Base-by-base conservation (phyloP, 2,329 filamentous ascomycete genomes). In the Raffaelea arxii region DNA sequence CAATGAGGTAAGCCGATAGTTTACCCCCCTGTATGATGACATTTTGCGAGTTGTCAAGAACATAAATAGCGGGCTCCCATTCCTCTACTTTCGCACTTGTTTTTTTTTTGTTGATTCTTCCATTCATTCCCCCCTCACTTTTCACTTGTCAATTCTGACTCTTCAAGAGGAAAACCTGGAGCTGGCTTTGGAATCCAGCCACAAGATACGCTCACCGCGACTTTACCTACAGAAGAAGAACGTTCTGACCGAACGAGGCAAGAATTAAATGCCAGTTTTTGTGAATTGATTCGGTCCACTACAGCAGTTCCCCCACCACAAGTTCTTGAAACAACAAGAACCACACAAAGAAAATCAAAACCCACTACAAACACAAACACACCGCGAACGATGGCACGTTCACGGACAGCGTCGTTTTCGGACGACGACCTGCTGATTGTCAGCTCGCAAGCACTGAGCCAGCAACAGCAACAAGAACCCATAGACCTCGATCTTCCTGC, bases 361-460 rank as follows among this genome's bases (percentile, higher is more conserved):
- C n/a, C n/a, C n/a, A n/a, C n/a, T n/a, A n/a, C n/a, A n/a, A n/a
- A n/a, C n/a, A n/a, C n/a, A n/a, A n/a, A n/a, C n/a, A n/a, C n/a
- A n/a, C 22, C 16, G 39, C 22, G n/a, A 39, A 44, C 7, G 5
- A 59, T 59, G 58, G 49, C 56, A 7, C 58, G 55, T 40, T 58
- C 56, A 3, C 56, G 58, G 25, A 58, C 52, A 32, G 51, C 52
- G 24, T 65, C 62, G 43, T 64, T 65, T 41, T 61, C 60, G 40
- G 63, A 65, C 54, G 61, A 65, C 44, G 62, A 65, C 46, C 57
- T 65, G 38, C 50, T 62, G 16, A 44, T 61, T n/a, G 56, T 65
- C 40, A 60, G 56, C 52, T 64, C 62, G 6, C 61, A 63, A 43
- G 56, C 56, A 7, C 55, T 54, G 44, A 58, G 53, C 53, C 58